A percentile compares a stretch with the other conserved stretches of the same genome.
Evolutionary conservation across 164 flowering plant genomes (phyloP).

Genomic region (Echeveria elegans): DNA sequence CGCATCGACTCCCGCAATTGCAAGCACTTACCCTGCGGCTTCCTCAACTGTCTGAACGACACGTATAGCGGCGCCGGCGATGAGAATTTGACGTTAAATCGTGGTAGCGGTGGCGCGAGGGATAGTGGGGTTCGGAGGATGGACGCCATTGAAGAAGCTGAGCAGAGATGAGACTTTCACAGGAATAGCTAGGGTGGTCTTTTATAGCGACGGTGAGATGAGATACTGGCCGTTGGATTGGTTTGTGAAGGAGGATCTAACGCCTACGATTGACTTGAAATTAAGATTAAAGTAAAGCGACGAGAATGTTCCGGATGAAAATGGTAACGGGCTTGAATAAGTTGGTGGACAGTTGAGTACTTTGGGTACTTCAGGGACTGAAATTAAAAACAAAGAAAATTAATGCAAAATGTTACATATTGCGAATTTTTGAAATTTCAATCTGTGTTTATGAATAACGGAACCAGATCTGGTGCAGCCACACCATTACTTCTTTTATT

Average conservation of each 20-base stretch:
- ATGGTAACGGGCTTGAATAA: not conserved
- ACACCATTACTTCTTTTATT: too few relatives aligned
- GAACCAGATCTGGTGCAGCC: too few relatives aligned
- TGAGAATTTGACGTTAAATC: not conserved
- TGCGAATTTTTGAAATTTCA: too few relatives aligned
- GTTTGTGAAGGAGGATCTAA: not conserved
- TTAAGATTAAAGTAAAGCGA: not conserved
- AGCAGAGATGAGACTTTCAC: not conserved
- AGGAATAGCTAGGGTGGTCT: not conserved
- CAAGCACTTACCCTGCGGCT: not conserved
- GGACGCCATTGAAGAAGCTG: slow-evolving; percentile 4
- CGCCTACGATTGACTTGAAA: not conserved
- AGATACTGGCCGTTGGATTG: not conserved
- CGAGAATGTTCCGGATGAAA: not conserved
- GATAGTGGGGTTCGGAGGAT: slow-evolving; percentile 5
- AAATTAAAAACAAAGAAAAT: too few relatives aligned
- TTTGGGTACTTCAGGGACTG: too few relatives aligned
- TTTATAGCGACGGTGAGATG: not conserved
- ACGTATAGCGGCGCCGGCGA: not conserved
- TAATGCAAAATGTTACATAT: too few relatives aligned
- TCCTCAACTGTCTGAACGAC: not conserved
- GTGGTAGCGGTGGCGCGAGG: slow-evolving; percentile 1
- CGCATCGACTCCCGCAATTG: not conserved
- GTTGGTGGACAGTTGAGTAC: too few relatives aligned
- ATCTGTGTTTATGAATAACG: too few relatives aligned